Evolutionary conservation across 2,329 filamentous ascomycete genomes (phyloP).

Genomic region (Botryotinia calthae): DNA sequence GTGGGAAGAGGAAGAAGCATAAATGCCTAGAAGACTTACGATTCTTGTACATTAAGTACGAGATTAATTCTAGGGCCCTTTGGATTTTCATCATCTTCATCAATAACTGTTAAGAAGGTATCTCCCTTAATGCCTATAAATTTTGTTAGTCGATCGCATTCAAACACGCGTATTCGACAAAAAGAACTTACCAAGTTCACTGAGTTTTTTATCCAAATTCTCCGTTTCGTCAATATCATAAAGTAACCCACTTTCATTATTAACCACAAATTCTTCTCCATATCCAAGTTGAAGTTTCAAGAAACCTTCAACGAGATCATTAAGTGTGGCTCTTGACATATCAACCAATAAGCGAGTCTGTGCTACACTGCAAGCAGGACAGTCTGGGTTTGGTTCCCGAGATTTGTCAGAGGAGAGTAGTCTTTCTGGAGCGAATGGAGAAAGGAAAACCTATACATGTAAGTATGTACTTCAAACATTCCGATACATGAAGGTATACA

Average conservation of each 20-base stretch:
- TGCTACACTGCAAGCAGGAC: conserved; percentile 77
- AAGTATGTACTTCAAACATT: conserved; percentile 18
- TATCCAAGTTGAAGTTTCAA: conserved; percentile 71
- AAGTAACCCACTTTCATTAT: conserved; percentile 70
- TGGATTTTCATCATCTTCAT: conserved; percentile 69
- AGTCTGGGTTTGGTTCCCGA: conserved; percentile 71
- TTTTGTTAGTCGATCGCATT: neutral
- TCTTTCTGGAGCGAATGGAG: conserved; percentile 59
- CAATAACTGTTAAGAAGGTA: conserved; percentile 79
- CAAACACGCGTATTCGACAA: neutral
- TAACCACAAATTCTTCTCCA: conserved; percentile 76
- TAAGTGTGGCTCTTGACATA: conserved; percentile 67
- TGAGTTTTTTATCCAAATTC: conserved; percentile 76
- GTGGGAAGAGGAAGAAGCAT: neutral
- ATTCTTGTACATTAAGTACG: conserved; percentile 65
- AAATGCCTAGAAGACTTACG: conserved; percentile 45
- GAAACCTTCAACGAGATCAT: conserved; percentile 74
- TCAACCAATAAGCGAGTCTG: conserved; percentile 68
- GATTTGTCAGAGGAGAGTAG: conserved; percentile 57
- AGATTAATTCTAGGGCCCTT: conserved; percentile 80
- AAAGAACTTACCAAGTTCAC: conserved; percentile 61
- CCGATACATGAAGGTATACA: conserved; percentile 21
- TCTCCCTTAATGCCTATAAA: conserved; percentile 62
- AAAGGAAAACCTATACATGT: conserved; percentile 66
- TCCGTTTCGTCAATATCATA: conserved; percentile 90